Conservation (phyloP, 768 basidiomycete species). For the Coprinopsis sp. region DNA sequence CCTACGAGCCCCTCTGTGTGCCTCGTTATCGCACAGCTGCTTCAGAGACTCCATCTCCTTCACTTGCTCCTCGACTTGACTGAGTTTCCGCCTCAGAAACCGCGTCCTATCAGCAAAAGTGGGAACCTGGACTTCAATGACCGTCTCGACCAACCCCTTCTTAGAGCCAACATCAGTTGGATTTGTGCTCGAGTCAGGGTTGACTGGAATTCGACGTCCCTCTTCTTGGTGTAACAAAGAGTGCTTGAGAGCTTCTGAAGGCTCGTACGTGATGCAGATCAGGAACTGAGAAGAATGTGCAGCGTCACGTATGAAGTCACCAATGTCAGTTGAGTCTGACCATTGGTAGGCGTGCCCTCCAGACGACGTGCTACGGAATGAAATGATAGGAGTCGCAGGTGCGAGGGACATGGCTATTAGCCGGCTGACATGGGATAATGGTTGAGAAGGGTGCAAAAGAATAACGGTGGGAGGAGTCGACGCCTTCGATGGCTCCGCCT, state of each 20-base stretch:
- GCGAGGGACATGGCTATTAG: constrained; percentile 47
- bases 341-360: constrained; percentile 41
- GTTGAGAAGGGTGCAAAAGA: constrained; percentile 65
- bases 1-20: constrained; percentile 49
- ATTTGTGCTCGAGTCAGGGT: constrained; percentile 6
- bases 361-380: constrained; percentile 40
- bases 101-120: constrained; percentile 59
- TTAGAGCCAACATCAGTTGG: constrained; percentile 3
- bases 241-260: constrained; percentile 6
- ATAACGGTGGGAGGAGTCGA: constrained; percentile 44
- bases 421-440: constrained; percentile 56
- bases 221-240: constrained; percentile 6
- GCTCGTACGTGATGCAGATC: constrained; percentile 36
- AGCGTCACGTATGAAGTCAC: constrained; percentile 62
- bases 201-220: constrained; percentile 2
- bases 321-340: constrained; percentile 60
- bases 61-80: constrained; percentile 39
- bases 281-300: constrained; percentile 51
- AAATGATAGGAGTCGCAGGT: constrained; percentile 32
- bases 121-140: constrained; percentile 53
- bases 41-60: constrained; percentile 51
- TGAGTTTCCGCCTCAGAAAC: constrained; percentile 48
- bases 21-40: constrained; percentile 49
- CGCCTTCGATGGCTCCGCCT: constrained; percentile 3
- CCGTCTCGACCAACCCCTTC: constrained; percentile 12